Conservation (phyloP, 768 basidiomycete species). For the Punctularia strigosozonata region DNA sequence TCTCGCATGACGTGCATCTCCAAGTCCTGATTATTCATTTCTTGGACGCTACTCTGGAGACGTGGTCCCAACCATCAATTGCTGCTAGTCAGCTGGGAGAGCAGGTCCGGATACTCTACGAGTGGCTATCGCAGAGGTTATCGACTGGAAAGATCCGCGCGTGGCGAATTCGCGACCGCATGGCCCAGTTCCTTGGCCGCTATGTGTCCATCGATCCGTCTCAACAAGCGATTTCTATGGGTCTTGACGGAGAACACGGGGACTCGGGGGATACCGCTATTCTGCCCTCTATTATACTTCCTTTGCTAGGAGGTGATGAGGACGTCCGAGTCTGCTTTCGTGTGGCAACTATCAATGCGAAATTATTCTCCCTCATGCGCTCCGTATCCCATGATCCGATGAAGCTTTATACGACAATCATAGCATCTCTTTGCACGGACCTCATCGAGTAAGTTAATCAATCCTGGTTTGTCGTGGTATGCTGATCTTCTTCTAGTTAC, state of each 20-base stretch:
- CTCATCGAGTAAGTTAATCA: slow-evolving; percentile 35
- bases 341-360: slow-evolving; percentile 45
- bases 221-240: slow-evolving; percentile 34
- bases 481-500: slow-evolving; percentile 29
- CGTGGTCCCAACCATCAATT: slow-evolving; percentile 35
- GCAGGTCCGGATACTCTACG: slow-evolving; percentile 36
- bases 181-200: slow-evolving; percentile 52
- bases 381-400: slow-evolving; percentile 18
- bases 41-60: slow-evolving; percentile 47
- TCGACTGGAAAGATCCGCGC: slow-evolving; percentile 29
- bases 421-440: slow-evolving; percentile 28
- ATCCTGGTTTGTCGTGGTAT: slow-evolving; percentile 3
- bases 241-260: slow-evolving; percentile 15
- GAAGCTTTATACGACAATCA: slow-evolving; percentile 36
- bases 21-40: slow-evolving; percentile 47
- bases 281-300: slow-evolving; percentile 36
- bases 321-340: slow-evolving; percentile 84
- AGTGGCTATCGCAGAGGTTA: slow-evolving; percentile 40
- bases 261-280: slow-evolving; percentile 15
- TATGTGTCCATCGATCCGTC: slow-evolving; percentile 51
- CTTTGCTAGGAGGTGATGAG: slow-evolving; percentile 44
- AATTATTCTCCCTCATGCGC: slow-evolving; percentile 41
- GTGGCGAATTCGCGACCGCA: slow-evolving; percentile 58
- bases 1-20: slow-evolving; percentile 38
- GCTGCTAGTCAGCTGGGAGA: slow-evolving; percentile 23